phyloP scores from a whole-genome alignment of 768 basidiomycete species.

The Boletus rubescentipes region DNA sequence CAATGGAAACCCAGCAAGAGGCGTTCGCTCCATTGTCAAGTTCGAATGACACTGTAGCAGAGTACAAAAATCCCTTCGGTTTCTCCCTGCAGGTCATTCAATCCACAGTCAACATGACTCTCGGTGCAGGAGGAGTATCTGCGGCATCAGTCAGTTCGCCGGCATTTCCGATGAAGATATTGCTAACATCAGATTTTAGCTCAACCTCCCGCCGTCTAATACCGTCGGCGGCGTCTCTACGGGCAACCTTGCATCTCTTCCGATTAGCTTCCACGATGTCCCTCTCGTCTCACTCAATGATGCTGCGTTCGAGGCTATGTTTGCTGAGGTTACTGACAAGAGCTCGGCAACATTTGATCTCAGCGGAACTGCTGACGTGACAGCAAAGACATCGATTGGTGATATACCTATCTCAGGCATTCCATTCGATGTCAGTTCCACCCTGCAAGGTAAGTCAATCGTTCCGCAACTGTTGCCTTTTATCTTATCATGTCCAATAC shows the following conservation, averaged over 20 bases:
- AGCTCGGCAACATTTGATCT: conserved; percentile 45
- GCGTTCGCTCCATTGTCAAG: conserved; percentile 60
- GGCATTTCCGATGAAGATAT: not conserved
- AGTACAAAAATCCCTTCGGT: conserved; percentile 74
- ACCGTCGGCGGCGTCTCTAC: conserved; percentile 65
- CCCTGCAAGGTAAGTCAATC: conserved; percentile 44
- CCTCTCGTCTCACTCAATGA: conserved; percentile 57
- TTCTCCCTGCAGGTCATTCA: conserved; percentile 67
- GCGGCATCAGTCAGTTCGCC: conserved; percentile 48
- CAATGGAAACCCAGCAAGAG: conserved; percentile 50
- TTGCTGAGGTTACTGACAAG: conserved; percentile 57
- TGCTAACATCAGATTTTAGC: conserved; percentile 32
- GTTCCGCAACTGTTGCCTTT: not conserved
- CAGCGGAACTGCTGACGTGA: conserved; percentile 57
- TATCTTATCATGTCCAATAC: not conserved
- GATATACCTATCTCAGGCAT: conserved; percentile 65
- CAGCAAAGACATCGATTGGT: conserved; percentile 61
- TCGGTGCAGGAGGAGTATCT: conserved; percentile 47
- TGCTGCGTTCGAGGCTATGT: conserved; percentile 53
- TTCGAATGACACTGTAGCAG: conserved; percentile 53
- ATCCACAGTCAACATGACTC: conserved; percentile 52
- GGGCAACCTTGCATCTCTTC: conserved; percentile 60
- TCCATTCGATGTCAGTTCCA: conserved; percentile 58
- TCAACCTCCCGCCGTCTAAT: conserved; percentile 47
- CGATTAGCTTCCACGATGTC: conserved; percentile 54